Percentiles rank a stretch among this genome's conserved stretches.
These are phyloP conservation scores for Rhododendron vialii DNA, from an alignment of 148 eudicot genomes.

Conservation along the genomic window DNA sequence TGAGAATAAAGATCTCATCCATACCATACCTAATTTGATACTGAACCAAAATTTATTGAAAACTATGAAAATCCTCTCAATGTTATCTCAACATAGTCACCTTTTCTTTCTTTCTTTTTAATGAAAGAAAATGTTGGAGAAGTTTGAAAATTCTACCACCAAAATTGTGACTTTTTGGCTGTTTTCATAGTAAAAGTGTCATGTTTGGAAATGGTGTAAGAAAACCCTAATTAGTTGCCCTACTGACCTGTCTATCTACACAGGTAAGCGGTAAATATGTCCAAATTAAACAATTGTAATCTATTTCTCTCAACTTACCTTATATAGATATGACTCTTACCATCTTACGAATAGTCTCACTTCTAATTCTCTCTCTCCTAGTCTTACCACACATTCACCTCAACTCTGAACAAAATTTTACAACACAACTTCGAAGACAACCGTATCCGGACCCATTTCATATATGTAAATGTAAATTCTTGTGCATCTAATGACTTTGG, in stretches of 20 bases:
- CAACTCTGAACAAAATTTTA: neutral
- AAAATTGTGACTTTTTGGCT: neutral
- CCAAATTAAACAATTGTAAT: too few relatives aligned
- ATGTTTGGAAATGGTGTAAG: neutral
- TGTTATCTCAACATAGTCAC: neutral
- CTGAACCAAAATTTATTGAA: too few relatives aligned
- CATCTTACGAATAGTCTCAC: too few relatives aligned
- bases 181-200: neutral
- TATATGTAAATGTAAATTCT: neutral
- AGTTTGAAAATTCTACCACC: neutral
- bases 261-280: too few relatives aligned
- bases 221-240: too few relatives aligned
- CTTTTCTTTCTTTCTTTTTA: neutral
- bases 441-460: neutral
- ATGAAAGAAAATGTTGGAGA: neutral
- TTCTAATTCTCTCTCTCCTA: too few relatives aligned
- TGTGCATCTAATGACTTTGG: neutral
- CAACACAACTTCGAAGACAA: neutral
- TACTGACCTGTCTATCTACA: too few relatives aligned
- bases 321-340: too few relatives aligned
- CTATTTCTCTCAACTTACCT: too few relatives aligned
- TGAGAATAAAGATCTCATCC: neutral
- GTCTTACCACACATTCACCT: too few relatives aligned
- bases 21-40: neutral
- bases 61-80: neutral